Percentiles rank a stretch among this genome's conserved stretches.
phyloP scores from a whole-genome alignment of 1,139 yeast genomes.

The Geotrichum europaeum region DNA sequence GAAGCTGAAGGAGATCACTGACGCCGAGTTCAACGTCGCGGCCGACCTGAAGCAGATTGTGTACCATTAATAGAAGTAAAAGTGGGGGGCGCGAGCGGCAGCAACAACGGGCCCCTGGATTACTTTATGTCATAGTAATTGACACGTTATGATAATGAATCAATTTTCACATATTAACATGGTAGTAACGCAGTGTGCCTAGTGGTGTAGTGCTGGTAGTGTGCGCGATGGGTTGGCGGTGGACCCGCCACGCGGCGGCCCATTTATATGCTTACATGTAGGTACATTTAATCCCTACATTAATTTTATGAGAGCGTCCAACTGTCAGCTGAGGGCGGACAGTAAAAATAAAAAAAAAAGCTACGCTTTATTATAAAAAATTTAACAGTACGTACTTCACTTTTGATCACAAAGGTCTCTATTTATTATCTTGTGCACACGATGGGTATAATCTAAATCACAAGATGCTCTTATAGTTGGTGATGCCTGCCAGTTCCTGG shows the following conservation, averaged over 20 bases:
- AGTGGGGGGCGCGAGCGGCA: not conserved
- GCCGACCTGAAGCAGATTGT: slow-evolving; percentile 28
- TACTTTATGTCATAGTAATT: not conserved
- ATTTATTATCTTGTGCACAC: too few relatives aligned
- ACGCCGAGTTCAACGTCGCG: slow-evolving; percentile 36
- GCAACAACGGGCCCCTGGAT: not conserved
- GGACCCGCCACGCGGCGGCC: not conserved
- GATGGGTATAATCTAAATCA: too few relatives aligned
- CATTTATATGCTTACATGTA: not conserved
- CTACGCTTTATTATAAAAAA: too few relatives aligned
- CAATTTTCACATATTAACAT: not conserved
- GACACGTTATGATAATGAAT: not conserved
- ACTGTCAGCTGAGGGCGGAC: too few relatives aligned
- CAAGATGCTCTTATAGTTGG: too few relatives aligned
- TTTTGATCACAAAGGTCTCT: too few relatives aligned
- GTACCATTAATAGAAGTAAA: not conserved
- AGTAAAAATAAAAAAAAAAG: too few relatives aligned
- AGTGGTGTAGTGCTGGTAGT: not conserved
- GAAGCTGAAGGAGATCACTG: slow-evolving; percentile 38
- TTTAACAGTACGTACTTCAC: too few relatives aligned
- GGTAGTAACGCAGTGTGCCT: not conserved
- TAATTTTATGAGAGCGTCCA: too few relatives aligned
- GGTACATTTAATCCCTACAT: not conserved
- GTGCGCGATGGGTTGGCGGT: not conserved
- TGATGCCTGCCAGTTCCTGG: too few relatives aligned